A percentile compares a stretch with the other conserved stretches of the same genome.
These are phyloP conservation scores for Rosa lucieae DNA, from an alignment of 306 rosid genomes.

Conservation along the genomic window DNA sequence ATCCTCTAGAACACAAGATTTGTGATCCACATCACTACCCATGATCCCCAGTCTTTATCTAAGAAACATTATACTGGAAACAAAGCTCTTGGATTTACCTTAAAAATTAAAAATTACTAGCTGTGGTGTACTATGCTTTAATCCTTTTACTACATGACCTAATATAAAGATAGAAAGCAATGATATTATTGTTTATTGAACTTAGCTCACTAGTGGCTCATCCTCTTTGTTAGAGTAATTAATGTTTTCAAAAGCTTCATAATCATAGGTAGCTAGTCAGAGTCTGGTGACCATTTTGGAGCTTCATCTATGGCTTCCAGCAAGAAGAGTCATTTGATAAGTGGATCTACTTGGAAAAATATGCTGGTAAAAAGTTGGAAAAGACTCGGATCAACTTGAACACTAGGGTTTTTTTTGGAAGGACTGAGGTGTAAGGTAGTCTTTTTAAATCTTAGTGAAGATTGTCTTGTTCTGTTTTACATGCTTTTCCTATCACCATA, in stretches of 20 bases:
- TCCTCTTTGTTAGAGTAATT: neutral
- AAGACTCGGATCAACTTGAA: neutral
- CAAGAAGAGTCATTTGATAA: neutral
- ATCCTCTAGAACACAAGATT: slow-evolving; percentile 36
- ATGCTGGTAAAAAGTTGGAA: slow-evolving; percentile 5
- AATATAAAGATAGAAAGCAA: neutral
- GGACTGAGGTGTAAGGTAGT: neutral
- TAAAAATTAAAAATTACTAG: neutral
- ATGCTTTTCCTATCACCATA: neutral
- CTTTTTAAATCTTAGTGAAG: neutral
- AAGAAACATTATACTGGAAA: neutral
- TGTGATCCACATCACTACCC: slow-evolving; percentile 61
- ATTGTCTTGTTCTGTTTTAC: neutral
- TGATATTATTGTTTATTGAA: neutral
- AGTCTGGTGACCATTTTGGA: neutral
- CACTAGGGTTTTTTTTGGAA: neutral
- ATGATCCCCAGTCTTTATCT: slow-evolving; percentile 2
- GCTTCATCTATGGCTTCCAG: neutral
- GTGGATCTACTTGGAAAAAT: slow-evolving; percentile 3
- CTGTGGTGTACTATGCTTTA: neutral
- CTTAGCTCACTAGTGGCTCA: neutral
- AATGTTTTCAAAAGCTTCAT: neutral
- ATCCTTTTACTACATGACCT: neutral
- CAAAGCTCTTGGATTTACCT: slow-evolving; percentile 1
- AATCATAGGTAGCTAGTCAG: neutral